Base-by-base conservation (phyloP, 2,329 filamentous ascomycete genomes). In the Epichloe baconii region DNA sequence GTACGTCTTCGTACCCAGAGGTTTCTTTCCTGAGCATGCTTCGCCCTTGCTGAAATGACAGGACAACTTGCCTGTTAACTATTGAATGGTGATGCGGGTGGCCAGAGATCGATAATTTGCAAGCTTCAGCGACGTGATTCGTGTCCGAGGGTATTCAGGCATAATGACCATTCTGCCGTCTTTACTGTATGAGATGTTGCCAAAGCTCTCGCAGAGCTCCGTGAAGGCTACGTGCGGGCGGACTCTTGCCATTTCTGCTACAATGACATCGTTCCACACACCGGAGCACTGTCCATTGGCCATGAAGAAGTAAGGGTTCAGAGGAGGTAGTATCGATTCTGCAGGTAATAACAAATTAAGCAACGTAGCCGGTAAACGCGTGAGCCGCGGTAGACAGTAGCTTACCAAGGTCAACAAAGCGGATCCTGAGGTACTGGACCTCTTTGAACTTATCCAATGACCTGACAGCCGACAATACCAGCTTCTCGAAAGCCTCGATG, bases 261-360 rank as follows among this genome's bases (percentile, higher is more conserved):
- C 68, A 44, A 88, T 87, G 7, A 69, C 64, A 8, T 84, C 78
- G 61, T 80, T 88, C 85, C 85, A 89, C 2, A 89, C 75, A 5
- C 85, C 85, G 1, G 78, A 81, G 58, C 81, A 85, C 59, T 71
- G 67, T 38, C 77, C 76, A 45, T 80, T 71, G 36, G 74, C 69
- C 42, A 88, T 67, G 51, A 83, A 69, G 62, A 88, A 89, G 60
- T 83, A 87, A 0, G 85, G 85, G 58, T 88, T 88, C 4, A 88
- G 68, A 1, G 82, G 77, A 3, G 83, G 84, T 14, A 84, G 74
- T 3, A 82, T 78, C 2, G 83, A 86, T 61, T 88, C 85, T 82
- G 11, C 8, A 37, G 10, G 12, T 43, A 2, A 34, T 5, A 15
- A 44, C 36, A 15, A 11, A 4, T 4, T 10, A 35, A 47, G 1